Evolutionary conservation across 192 early-diverging fungal genomes (phyloP).

Genomic region (Coemansia sp.): DNA sequence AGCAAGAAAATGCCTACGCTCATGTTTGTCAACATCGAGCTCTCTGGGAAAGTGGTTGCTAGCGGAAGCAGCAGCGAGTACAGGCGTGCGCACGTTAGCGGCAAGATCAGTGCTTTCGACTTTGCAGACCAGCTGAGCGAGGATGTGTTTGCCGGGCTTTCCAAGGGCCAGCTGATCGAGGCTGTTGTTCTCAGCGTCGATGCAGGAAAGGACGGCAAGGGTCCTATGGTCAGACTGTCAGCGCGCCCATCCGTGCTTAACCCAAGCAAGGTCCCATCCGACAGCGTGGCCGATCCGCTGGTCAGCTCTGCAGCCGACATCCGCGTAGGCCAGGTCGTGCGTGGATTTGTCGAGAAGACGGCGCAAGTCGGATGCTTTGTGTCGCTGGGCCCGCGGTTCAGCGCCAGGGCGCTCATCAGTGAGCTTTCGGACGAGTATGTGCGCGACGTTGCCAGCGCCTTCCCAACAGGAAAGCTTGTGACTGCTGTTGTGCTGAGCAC

Average conservation of each 20-base stretch:
- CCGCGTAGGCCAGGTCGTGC: slow-evolving; percentile 62
- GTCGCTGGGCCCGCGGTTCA: slow-evolving; percentile 58
- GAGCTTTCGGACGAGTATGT: slow-evolving; percentile 84
- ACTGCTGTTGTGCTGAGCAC: slow-evolving; percentile 67
- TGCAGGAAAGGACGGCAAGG: slow-evolving; percentile 19
- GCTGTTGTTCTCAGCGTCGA: slow-evolving; percentile 21
- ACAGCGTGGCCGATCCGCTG: slow-evolving; percentile 50
- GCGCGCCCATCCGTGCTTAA: slow-evolving; percentile 59
- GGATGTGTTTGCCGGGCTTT: slow-evolving; percentile 26
- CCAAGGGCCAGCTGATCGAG: slow-evolving; percentile 27
- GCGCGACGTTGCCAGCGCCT: slow-evolving; percentile 78
- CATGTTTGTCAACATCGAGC: slow-evolving; percentile 59
- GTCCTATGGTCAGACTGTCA: slow-evolving; percentile 62
- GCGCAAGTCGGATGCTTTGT: slow-evolving; percentile 77
- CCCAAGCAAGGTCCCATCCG: slow-evolving; percentile 26
- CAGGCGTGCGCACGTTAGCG: slow-evolving; percentile 48
- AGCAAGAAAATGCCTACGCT: slow-evolving; percentile 53
- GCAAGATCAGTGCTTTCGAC: slow-evolving; percentile 64
- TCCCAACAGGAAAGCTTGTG: slow-evolving; percentile 74
- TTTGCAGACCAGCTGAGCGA: slow-evolving; percentile 52
- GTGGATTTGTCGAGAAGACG: slow-evolving; percentile 72
- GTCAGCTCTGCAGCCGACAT: slow-evolving; percentile 59
- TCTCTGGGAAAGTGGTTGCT: slow-evolving; percentile 9
- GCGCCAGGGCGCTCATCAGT: slow-evolving; percentile 80
- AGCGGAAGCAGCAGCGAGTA: background rate